Evolutionary conservation across 331 rosid species (phyloP), one percentile per base, ranked within the genome.

Genomic region (Malus hybrid): DNA sequence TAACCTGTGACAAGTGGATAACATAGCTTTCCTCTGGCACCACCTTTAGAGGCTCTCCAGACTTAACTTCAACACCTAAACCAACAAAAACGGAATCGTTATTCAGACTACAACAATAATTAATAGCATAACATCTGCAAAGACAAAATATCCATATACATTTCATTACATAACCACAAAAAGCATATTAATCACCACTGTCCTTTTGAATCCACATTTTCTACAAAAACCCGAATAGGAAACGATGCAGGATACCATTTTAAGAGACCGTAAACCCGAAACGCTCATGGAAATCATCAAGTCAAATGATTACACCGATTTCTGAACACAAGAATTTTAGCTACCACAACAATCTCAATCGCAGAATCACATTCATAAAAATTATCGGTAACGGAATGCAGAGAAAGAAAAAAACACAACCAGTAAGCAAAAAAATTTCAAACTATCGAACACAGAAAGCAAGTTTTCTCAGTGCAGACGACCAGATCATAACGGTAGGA

Each of bases 1-100:
- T 74, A 60, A 92, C 97, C 97, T 90, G 96, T 10, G 97, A 92
- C 68, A 92, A 84, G 70, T 92, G 97, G 1, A 92, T 30, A 57
- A 80, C 79, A 5, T 75, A 84, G 15, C 62, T 73, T 1, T 30
- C 73, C 0, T 18, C 55, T 2, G 92, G 89, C 26, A 70, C 74
- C 0, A 88, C 88, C 36, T 76, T 88, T 10, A 84, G 65, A 12
- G 82, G 66, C 80, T 85, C 88, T 24, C 97, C 97, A 50, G 86
- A 86, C 85, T 87, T 90, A 28, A 92, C 92, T 84, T 92, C 97
- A 52, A 86, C 87, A 77, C 97, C 97, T 92, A 42, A 11, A 18
- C 58, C 58, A 52, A 52, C 4, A 10, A 18, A 33, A 36, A 42
- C 19, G 4, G 4, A 12, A 18, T 7, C 10, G 19, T n/a, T 15